Conservation (phyloP, 148 eudicot genomes). For the Rhododendron henanense region DNA sequence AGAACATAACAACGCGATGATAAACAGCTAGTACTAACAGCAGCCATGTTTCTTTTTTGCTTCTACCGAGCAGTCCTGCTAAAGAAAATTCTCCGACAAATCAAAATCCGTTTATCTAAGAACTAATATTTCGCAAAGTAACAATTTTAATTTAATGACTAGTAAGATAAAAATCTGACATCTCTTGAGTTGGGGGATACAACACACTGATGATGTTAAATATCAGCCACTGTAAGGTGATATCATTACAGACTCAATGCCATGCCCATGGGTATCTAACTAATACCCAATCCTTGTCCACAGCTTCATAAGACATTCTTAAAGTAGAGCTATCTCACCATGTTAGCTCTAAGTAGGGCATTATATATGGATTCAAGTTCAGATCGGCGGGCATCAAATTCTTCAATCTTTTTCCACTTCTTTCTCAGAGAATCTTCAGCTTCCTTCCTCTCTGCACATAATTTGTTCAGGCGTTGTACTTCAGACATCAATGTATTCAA, state of each 20-base stretch:
- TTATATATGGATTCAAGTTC: constrained; percentile 83
- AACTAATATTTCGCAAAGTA: not conserved
- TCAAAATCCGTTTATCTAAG: not conserved
- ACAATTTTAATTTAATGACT: not conserved
- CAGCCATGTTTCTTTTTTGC: not conserved
- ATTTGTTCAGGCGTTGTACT: constrained; percentile 75
- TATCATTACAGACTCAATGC: not conserved
- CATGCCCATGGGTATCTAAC: not conserved
- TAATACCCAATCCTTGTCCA: not conserved
- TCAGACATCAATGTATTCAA: constrained; percentile 79
- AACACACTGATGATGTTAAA: not conserved
- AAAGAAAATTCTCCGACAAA: not conserved
- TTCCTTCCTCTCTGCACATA: constrained; percentile 94
- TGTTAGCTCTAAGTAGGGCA: constrained; percentile 79
- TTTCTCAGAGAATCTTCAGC: constrained; percentile 90
- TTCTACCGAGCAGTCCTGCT: not conserved
- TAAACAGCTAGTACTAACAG: not conserved
- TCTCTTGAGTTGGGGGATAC: not conserved
- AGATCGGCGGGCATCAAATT: constrained; percentile 93
- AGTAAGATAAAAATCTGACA: not conserved
- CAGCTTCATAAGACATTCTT: not conserved
- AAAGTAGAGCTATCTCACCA: constrained; percentile 40
- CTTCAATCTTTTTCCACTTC: constrained; percentile 99
- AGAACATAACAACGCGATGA: not conserved
- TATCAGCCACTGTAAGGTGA: not conserved